Evolutionary conservation across 2,329 filamentous ascomycete genomes (phyloP), one percentile per base, ranked within the genome.

Genomic region (Colletotrichum abscissum): DNA sequence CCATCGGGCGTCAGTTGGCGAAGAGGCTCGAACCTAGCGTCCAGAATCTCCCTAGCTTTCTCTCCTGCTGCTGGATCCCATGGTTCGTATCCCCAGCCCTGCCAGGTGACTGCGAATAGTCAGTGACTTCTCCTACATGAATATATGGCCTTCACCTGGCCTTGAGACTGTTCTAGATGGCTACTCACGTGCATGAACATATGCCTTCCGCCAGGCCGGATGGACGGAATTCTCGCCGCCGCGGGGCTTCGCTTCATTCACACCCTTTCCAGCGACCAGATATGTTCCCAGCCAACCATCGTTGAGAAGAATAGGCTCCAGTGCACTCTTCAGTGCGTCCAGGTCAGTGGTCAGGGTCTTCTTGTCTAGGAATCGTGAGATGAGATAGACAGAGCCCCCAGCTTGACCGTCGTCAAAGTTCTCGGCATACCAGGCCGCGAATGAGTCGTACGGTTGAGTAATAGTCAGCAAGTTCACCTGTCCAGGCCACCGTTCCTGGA

Each of bases 211-310:
- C 87, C 87, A 89, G 1, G 86, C 86, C 4, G 87, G 86, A 74
- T 86, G 86, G 54, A 87, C 81, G 3, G 85, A 82, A 7, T 83
- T 86, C 86, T 84, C 79, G 0, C 86, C 86, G 0, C 86, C 87
- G 16, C 83, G 78, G 0, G 86, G 85, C 33, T 79, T 78, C 1
- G 85, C 86, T 59, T 88, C 76, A 0, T 81, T 78, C 1, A 87
- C 82, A 0, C 84, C 87, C 42, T 84, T 83, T 0, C 87, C 86
- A 2, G 82, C 80, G 0, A 89, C 84, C 4, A 88, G 74, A 67
- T 81, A 85, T 0, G 80, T 80, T 1, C 81, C 78, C n/a, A 84
- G 75, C 0, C 72, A 65, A 0, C 79, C 80, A 0, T 46, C 70
- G 2, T 82, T 76, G 1, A 78, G 75, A 0, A 81, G 78, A 0